Conservation (phyloP, 2,329 filamentous ascomycete genomes). For the Ceratocystiopsis brevicomis region DNA sequence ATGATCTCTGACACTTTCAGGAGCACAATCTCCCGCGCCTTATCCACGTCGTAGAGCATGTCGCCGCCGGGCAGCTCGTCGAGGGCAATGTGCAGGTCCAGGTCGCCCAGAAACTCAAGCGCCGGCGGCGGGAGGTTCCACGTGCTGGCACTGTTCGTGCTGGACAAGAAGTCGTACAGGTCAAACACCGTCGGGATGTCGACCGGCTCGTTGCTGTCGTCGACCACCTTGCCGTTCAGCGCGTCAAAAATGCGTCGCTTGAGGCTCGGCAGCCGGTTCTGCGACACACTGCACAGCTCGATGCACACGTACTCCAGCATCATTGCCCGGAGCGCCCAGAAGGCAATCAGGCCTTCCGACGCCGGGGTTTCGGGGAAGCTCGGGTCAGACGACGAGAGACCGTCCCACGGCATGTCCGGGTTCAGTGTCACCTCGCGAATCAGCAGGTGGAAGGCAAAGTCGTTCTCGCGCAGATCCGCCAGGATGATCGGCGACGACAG, state of each 20-base stretch:
- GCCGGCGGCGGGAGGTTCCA: conserved; percentile 33
- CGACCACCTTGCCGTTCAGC: conserved; percentile 56
- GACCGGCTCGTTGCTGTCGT: conserved; percentile 46
- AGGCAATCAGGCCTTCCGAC: conserved; percentile 53
- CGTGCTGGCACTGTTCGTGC: conserved; percentile 28
- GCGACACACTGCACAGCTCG: conserved; percentile 62
- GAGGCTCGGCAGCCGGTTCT: conserved; percentile 49
- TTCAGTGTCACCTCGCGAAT: conserved; percentile 52
- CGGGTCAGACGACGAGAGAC: conserved; percentile 35
- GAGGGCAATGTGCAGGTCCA: conserved; percentile 49
- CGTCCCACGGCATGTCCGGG: conserved; percentile 56
- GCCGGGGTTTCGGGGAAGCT: conserved; percentile 53
- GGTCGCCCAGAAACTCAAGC: conserved; percentile 40
- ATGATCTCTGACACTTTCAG: conserved; percentile 46
- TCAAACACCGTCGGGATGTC: conserved; percentile 69
- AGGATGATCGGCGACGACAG: conserved; percentile 60
- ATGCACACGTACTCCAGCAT: conserved; percentile 70
- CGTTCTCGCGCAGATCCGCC: conserved; percentile 58
- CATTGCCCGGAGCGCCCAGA: conserved; percentile 57
- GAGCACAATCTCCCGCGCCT: conserved; percentile 54
- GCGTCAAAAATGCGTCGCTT: conserved; percentile 51
- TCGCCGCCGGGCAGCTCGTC: conserved; percentile 35
- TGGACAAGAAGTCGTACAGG: conserved; percentile 68
- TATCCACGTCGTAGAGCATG: conserved; percentile 46
- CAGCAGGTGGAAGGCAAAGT: conserved; percentile 63